Evolutionary conservation across 345 rosid genomes (phyloP).

Genomic region (Arabis hirsuta): DNA sequence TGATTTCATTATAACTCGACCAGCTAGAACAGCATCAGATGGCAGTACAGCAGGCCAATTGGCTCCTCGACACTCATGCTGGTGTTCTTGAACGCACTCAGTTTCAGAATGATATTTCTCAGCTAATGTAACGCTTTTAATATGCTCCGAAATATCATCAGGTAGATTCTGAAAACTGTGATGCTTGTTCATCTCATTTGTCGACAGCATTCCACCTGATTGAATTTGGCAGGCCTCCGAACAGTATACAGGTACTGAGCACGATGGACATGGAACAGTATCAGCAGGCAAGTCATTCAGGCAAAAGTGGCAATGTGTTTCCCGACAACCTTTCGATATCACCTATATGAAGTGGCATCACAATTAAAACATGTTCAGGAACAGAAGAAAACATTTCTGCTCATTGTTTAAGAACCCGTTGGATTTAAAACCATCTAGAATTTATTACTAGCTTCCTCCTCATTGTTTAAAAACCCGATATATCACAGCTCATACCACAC

Average conservation of each 20-base stretch:
- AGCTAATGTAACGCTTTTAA: slow-evolving; percentile 45
- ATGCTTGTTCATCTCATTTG: slow-evolving; percentile 35
- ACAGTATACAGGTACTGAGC: slow-evolving; percentile 79
- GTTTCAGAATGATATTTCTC: slow-evolving; percentile 31
- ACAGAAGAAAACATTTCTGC: background rate
- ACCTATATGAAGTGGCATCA: slow-evolving; percentile 47
- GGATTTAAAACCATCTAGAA: background rate
- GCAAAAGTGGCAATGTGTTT: slow-evolving; percentile 86
- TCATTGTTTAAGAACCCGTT: background rate
- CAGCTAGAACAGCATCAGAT: slow-evolving; percentile 75
- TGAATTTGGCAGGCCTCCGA: slow-evolving; percentile 64
- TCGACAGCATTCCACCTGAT: slow-evolving; percentile 55
- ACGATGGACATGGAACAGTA: slow-evolving; percentile 69
- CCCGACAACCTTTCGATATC: slow-evolving; percentile 67
- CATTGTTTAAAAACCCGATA: background rate
- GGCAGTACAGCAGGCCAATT: slow-evolving; percentile 83
- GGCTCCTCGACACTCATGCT: slow-evolving; percentile 78
- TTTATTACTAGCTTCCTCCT: background rate
- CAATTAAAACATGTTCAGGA: slow-evolving; percentile 20
- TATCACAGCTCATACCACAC: slow-evolving; percentile 53
- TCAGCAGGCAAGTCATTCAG: slow-evolving; percentile 75
- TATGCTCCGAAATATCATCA: slow-evolving; percentile 47
- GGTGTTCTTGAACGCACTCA: slow-evolving; percentile 65
- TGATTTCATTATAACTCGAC: slow-evolving; percentile 64
- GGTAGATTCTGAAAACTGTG: slow-evolving; percentile 33